A percentile compares a stretch with the other conserved stretches of the same genome.
Conservation (phyloP, 23 red algal species). For the Gracilaria domingensis region DNA sequence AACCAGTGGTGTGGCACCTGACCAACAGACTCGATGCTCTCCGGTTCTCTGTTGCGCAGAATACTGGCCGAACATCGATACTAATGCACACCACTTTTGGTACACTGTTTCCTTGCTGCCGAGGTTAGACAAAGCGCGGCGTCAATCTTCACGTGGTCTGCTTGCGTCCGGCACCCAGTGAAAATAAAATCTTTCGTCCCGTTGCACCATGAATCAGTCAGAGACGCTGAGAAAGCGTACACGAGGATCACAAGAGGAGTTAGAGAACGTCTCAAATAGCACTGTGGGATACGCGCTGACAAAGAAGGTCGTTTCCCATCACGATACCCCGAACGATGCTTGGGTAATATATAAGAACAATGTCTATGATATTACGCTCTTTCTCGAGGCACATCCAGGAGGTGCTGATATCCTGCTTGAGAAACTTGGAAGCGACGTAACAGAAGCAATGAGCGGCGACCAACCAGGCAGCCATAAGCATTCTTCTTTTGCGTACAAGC, state of each 20-base stretch:
- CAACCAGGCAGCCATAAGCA: constrained; percentile 72
- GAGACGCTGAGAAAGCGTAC: constrained; percentile 21
- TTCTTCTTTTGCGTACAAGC: constrained; percentile 79
- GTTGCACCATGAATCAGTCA: background rate
- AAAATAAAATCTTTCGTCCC: background rate
- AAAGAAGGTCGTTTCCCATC: constrained; percentile 74
- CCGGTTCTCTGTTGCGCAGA: no score
- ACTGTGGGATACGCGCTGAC: constrained; percentile 81
- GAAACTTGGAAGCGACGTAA: constrained; percentile 84
- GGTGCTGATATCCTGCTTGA: constrained; percentile 71
- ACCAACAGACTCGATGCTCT: no score
- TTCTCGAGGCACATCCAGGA: constrained; percentile 91
- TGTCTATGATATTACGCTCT: constrained; percentile 95
- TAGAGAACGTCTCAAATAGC: background rate
- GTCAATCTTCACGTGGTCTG: background rate
- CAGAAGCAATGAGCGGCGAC: constrained; percentile 72
- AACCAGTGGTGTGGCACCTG: no score
- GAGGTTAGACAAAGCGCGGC: background rate
- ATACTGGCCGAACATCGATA: no score
- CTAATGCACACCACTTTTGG: no score
- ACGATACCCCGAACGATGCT: constrained; percentile 69
- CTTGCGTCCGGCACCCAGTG: background rate
- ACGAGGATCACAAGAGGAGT: background rate
- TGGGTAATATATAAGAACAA: constrained; percentile 90
- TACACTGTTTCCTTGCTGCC: no score